Evolutionary conservation across 2,329 filamentous ascomycete genomes (phyloP).

Genomic region (Hirsutella minnesotensis): DNA sequence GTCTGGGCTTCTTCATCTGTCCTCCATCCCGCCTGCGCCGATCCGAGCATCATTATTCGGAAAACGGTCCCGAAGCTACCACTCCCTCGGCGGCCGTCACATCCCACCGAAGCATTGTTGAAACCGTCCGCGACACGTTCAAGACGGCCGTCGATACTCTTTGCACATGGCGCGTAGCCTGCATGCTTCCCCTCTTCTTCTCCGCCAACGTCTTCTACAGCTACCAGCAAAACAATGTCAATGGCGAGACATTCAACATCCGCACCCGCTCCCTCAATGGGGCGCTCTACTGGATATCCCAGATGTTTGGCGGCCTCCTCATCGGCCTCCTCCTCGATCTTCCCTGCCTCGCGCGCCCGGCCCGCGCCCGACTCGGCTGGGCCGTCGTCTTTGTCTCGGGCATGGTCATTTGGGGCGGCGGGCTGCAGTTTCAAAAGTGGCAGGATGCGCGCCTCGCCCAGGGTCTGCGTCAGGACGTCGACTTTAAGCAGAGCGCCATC

Average conservation of each 20-base stretch:
- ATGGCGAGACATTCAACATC: conserved; percentile 40
- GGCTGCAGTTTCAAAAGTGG: conserved; percentile 53
- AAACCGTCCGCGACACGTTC: conserved; percentile 21
- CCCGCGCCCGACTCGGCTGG: conserved; percentile 35
- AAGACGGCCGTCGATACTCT: conserved; percentile 24
- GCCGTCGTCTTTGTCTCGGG: conserved; percentile 32
- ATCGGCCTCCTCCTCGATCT: conserved; percentile 33
- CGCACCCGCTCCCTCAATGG: conserved; percentile 41
- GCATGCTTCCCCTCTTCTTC: conserved; percentile 40
- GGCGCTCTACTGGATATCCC: conserved; percentile 40
- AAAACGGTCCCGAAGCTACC: neutral
- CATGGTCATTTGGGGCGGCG: conserved; percentile 45
- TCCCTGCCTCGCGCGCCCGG: conserved; percentile 26
- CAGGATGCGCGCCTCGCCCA: conserved; percentile 30
- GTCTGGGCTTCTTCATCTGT: conserved; percentile 34
- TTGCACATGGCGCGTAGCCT: conserved; percentile 31
- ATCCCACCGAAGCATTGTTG: conserved; percentile 26
- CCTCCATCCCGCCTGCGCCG: conserved; percentile 29
- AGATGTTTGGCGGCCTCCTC: conserved; percentile 39
- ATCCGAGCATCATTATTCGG: conserved; percentile 18
- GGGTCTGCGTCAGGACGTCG: conserved; percentile 30
- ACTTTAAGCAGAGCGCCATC: conserved; percentile 32
- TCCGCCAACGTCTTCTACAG: conserved; percentile 43
- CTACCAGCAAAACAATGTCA: conserved; percentile 44
- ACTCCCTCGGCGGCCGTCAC: conserved; percentile 11